Conservation (phyloP, 2,329 filamentous ascomycete species). For the Aspergillus pseudoviridinutans region DNA sequence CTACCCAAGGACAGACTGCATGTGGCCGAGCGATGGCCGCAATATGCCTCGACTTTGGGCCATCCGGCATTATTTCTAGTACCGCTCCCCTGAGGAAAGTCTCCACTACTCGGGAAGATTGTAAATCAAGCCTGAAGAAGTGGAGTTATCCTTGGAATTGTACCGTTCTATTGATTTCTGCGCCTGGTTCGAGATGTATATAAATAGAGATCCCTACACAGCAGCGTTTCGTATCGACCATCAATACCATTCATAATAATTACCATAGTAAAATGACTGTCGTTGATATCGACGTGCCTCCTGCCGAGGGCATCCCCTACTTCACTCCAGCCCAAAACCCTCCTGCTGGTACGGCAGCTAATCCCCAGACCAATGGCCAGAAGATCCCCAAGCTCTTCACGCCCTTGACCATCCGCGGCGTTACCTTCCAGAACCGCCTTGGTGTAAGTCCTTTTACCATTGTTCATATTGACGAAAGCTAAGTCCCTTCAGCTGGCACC, state of each 20-base stretch:
- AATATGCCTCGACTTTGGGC: not conserved
- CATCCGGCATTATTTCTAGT: no score
- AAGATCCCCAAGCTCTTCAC: conserved; percentile 54
- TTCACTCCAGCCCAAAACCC: conserved; percentile 37
- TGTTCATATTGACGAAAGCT: not conserved
- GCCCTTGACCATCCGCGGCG: conserved; percentile 53
- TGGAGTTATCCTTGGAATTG: not conserved
- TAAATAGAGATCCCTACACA: not conserved
- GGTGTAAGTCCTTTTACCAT: conserved; percentile 8
- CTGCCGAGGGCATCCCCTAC: conserved; percentile 41
- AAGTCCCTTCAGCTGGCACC: conserved; percentile 48
- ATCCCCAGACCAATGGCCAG: conserved; percentile 39
- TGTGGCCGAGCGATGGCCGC: not conserved
- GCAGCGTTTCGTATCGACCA: not conserved
- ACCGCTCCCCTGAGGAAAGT: not conserved
- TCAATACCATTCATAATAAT: not conserved
- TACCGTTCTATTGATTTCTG: not conserved
- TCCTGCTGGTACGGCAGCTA: conserved; percentile 35
- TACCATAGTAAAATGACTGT: not conserved
- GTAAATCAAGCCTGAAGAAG: not conserved
- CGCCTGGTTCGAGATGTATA: not conserved
- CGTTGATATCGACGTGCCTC: conserved; percentile 33
- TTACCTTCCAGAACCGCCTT: conserved; percentile 55
- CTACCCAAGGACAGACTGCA: not conserved
- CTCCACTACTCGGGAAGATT: not conserved